Base-by-base conservation (phyloP, 2,329 filamentous ascomycete genomes). In the Trichoderma pleuroti region DNA sequence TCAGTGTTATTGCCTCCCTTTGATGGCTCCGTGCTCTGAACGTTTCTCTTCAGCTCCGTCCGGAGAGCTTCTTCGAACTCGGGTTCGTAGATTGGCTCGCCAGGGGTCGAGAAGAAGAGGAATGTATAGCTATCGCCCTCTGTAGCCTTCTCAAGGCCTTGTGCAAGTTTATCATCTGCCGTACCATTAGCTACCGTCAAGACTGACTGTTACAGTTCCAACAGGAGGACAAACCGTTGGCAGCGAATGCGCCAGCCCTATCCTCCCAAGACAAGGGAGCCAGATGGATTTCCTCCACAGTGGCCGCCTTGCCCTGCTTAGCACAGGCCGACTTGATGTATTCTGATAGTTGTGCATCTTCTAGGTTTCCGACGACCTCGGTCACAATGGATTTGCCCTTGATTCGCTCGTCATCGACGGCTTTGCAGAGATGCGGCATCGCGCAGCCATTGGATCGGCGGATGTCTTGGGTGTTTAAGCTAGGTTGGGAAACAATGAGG, bases 401-500 rank as follows among this genome's bases (percentile, higher is more conserved):
- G 6, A 84, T 77, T 26, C 78, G 75, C 42, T 76, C 59, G 70
- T 78, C 77, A 18, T 80, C 74, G 24, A 83, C 78, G 18, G 83
- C 81, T 36, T 78, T 76, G 76, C 83, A 84, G 52, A 89, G 82
- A 79, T 85, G 83, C 82, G 86, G 81, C 84, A 86, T 77, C 84
- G 87, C 74, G 84, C 84, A 84, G 71, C 73, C 83, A 78, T 80
- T 81, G 78, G 75, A 76, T 71, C 83, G 82, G 74, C 83, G 81
- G 76, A 95, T 90, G 79, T 97, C 93, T 73, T 85, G 84, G 54
- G 89, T 87, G 74, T 90, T 89, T 70, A 94, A 85, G 74, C 92
- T 91, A 12, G 92, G 90, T 78, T 97, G 93, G 34, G 89, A 88
- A 72, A 97, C 87, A 74, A 98, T 80, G 70, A 97, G 83, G 82